phyloP scores from a whole-genome alignment of 305 asterid genomes.

The Withania somnifera region DNA sequence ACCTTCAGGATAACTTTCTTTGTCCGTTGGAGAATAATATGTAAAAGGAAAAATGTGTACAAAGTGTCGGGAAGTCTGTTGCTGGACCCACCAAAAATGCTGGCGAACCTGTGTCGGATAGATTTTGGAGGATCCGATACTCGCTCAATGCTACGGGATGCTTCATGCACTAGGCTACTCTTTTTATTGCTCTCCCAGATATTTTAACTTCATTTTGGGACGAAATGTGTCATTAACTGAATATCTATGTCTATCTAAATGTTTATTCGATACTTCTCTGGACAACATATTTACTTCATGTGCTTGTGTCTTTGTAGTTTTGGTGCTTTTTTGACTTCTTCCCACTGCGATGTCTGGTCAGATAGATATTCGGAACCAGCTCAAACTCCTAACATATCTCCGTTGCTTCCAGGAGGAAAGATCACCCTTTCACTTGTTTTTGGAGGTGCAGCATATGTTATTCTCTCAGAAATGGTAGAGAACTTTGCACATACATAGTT shows the following conservation, averaged over 20 bases:
- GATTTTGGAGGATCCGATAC: not conserved
- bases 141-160: not conserved
- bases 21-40: not conserved
- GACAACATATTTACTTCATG: not conserved
- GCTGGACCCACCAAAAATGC: not conserved
- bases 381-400: conserved; percentile 25
- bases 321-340: conserved; percentile 76
- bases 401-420: conserved; percentile 76
- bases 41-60: not conserved
- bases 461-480: conserved; percentile 51
- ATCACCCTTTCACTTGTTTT: conserved; percentile 59
- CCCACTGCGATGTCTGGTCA: conserved; percentile 96
- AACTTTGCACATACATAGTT: conserved; percentile 31
- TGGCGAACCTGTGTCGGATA: not conserved
- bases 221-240: not conserved
- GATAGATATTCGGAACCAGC: conserved; percentile 46
- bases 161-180: not conserved
- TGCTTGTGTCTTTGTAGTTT: conserved; percentile 30
- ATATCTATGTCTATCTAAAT: not conserved
- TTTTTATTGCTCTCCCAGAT: not conserved
- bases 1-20: not conserved
- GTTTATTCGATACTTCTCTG: not conserved
- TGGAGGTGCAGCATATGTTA: conserved; percentile 60
- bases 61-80: not conserved
- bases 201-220: not conserved